Evolutionary conservation across 2,329 filamentous ascomycete species (phyloP), one percentile per base, ranked within the genome.

Genomic region (Aspergillus nomiae): DNA sequence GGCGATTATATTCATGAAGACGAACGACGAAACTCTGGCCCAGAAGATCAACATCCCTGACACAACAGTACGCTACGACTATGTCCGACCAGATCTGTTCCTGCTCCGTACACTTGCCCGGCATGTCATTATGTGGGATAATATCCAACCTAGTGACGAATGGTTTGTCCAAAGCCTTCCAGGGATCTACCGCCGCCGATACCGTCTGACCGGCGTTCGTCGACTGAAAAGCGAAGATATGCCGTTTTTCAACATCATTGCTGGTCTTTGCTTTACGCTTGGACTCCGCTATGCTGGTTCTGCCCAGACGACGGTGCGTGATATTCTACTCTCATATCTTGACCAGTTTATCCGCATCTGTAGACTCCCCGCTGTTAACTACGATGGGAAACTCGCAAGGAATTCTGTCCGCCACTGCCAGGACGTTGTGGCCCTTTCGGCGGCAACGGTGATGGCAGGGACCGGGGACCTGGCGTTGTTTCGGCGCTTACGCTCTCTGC

Each of bases 1-100:
- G 63, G 88, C 93, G 1, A 85, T 99, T 59, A 94, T 99, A 36
- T 99, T 94, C 77, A 95, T 99, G 92, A 98, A 98, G 78, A 95
- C 94, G 0, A 92, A 96, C 67, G 92, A 99, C 73, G 85, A 87
- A 63, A 88, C 91, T 19, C 86, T 99, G 24, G 95, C 95, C 4
- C 88, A 90, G 61, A 98, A 97, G 81, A 90, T 99, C 58, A 92
- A 98, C 74, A 89, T 98, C 0, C 96, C 96, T 0, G 91, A 96
- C 67, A 96, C 95, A 0, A 81, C 91, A 30, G 85, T 95, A 38
- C 94, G 98, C 69, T 98, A 97, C 75, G 95, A 98, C 75, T 97
- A 98, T 74, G 90, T 98, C 21, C 89, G 95, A 2, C 95, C 95
- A 0, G 95, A 99, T 73, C 89, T 97, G 48, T 90, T 99, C 67